Conservation (phyloP, 2,329 filamentous ascomycete genomes). For the Stachybotrys elegans region DNA sequence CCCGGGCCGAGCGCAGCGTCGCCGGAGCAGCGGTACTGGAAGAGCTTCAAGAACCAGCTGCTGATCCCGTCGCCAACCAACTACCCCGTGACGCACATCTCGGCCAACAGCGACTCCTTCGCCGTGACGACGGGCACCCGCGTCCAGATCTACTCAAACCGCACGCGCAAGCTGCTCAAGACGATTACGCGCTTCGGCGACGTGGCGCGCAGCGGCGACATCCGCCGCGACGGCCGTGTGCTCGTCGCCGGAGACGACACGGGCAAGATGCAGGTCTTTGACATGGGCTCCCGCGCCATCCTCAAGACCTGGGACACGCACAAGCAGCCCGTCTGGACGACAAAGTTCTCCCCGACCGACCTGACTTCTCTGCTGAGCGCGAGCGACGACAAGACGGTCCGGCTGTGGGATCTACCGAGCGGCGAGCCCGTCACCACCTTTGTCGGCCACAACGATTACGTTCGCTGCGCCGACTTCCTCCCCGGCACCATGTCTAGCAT, state of each 20-base stretch:
- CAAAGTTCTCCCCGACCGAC: constrained; percentile 85
- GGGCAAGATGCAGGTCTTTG: constrained; percentile 92
- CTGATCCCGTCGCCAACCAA: constrained; percentile 87
- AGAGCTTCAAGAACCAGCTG: constrained; percentile 85
- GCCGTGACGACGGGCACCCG: constrained; percentile 92
- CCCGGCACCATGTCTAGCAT: constrained; percentile 67
- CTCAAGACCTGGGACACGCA: constrained; percentile 93
- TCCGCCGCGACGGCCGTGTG: constrained; percentile 82
- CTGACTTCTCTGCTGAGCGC: constrained; percentile 83
- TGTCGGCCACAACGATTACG: constrained; percentile 86
- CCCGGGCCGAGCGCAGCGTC: constrained; percentile 78
- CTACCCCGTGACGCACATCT: constrained; percentile 87
- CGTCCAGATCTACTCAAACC: constrained; percentile 88
- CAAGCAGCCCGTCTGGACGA: constrained; percentile 89
- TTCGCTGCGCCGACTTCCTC: constrained; percentile 82
- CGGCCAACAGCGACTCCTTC: constrained; percentile 71
- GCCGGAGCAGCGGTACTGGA: constrained; percentile 94
- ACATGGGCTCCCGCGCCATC: constrained; percentile 81
- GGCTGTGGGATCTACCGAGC: constrained; percentile 88
- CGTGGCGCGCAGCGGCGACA: constrained; percentile 82
- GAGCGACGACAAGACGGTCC: constrained; percentile 87
- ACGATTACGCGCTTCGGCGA: constrained; percentile 93
- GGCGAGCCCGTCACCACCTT: constrained; percentile 73
- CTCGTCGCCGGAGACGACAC: constrained; percentile 88
- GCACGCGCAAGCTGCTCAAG: constrained; percentile 86